Conservation (phyloP, 441 rosid genomes). For the Pelargonium fulgidum region DNA sequence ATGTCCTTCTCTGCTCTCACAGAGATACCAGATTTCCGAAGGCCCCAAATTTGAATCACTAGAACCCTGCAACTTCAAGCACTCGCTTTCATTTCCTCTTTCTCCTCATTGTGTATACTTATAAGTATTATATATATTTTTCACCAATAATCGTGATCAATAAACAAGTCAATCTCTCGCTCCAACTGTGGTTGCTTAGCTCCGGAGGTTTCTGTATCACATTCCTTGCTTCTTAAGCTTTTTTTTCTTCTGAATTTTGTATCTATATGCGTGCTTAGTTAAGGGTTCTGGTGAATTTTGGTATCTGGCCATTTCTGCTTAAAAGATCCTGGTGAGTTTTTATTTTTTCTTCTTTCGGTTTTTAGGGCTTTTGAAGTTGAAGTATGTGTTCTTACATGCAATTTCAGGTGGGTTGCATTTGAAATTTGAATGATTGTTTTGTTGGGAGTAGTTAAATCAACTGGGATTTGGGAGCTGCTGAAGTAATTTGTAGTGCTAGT, state of each 20-base stretch:
- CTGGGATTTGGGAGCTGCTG: background rate
- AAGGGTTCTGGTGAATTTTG: conserved; percentile 5
- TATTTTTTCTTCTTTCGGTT: background rate
- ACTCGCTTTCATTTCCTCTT: background rate
- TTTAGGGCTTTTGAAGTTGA: background rate
- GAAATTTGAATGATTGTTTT: conserved; percentile 1
- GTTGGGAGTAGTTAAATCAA: background rate
- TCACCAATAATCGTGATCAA: background rate
- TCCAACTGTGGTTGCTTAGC: background rate
- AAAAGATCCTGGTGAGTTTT: background rate
- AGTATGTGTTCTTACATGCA: background rate
- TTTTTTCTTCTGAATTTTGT: background rate
- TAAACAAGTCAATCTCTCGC: conserved; percentile 3
- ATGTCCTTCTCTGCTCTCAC: background rate
- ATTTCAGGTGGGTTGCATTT: background rate
- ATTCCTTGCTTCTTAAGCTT: conserved; percentile 5
- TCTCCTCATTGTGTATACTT: background rate
- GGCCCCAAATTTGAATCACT: background rate
- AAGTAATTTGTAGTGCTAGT: background rate
- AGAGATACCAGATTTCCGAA: background rate
- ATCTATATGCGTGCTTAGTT: background rate
- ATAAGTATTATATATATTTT: background rate
- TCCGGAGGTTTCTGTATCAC: conserved; percentile 8
- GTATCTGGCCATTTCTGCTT: background rate
- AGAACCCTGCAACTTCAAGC: background rate